Evolutionary conservation across 495 filamentous ascomycete species (phyloP).

Genomic region (Penicillium salamii): DNA sequence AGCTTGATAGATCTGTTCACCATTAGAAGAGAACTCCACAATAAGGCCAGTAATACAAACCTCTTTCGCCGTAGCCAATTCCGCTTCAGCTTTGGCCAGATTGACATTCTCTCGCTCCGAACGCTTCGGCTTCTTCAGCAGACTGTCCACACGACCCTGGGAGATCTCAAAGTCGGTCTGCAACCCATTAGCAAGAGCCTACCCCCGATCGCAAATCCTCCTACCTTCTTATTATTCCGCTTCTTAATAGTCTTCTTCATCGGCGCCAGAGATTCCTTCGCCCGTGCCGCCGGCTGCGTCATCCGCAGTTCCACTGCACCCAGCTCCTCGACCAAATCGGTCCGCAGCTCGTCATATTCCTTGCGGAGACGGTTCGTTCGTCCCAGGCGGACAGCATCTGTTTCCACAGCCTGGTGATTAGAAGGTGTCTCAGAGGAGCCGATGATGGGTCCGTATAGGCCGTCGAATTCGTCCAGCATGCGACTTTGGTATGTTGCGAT

Average conservation of each 20-base stretch:
- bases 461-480: conserved; percentile 68
- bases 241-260: conserved; percentile 92
- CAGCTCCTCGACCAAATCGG: conserved; percentile 73
- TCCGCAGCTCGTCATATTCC: conserved; percentile 70
- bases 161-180: conserved; percentile 80
- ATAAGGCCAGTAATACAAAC: too few relatives aligned
- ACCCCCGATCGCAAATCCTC: too few relatives aligned
- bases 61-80: conserved; percentile 64
- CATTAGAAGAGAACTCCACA: too few relatives aligned
- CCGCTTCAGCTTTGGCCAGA: conserved; percentile 74
- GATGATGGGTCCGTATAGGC: conserved; percentile 78
- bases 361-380: conserved; percentile 65
- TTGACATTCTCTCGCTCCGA: conserved; percentile 74
- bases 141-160: conserved; percentile 68
- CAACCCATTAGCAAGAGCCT: not conserved
- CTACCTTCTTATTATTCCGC: conserved; percentile 77
- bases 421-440: conserved; percentile 56
- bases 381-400: conserved; percentile 60
- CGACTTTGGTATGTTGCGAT: conserved; percentile 70
- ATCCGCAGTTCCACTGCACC: conserved; percentile 68
- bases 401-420: conserved; percentile 51
- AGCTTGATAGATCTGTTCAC: conserved; percentile 65
- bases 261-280: conserved; percentile 67
- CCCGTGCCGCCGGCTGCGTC: conserved; percentile 68
- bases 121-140: conserved; percentile 66